These are phyloP conservation scores for Coprinopsis sp. DNA, from an alignment of 768 basidiomycete genomes.

Conservation along the genomic window DNA sequence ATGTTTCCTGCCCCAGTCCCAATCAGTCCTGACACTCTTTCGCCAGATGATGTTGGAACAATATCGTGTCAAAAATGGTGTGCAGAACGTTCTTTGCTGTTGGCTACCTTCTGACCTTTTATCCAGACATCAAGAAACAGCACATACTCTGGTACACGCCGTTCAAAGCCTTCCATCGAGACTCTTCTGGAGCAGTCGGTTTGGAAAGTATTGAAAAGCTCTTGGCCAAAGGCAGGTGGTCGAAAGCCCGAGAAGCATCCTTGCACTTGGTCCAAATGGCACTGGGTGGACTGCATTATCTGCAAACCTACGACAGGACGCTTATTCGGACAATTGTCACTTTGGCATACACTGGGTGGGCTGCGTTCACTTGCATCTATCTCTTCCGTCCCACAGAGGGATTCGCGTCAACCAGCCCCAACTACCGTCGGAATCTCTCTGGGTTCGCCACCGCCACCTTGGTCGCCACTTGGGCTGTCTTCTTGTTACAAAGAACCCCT, in stretches of 20 bases:
- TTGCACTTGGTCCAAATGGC: conserved; percentile 47
- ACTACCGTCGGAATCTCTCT: conserved; percentile 10
- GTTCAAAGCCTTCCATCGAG: conserved; percentile 39
- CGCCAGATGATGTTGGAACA: conserved; percentile 70
- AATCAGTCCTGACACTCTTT: background rate
- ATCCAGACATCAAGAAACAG: conserved; percentile 53
- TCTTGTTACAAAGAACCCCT: conserved; percentile 61
- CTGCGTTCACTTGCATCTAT: conserved; percentile 56
- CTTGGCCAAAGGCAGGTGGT: conserved; percentile 40
- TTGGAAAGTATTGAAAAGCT: conserved; percentile 41
- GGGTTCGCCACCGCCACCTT: conserved; percentile 21
- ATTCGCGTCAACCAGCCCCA: background rate
- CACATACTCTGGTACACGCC: conserved; percentile 63
- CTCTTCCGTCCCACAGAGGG: conserved; percentile 43
- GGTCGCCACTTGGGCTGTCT: conserved; percentile 41
- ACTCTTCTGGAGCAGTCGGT: conserved; percentile 23
- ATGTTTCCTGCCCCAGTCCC: background rate
- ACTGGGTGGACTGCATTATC: conserved; percentile 65
- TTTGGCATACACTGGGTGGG: conserved; percentile 75
- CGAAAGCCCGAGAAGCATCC: conserved; percentile 45
- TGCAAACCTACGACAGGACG: conserved; percentile 80
- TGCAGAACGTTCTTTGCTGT: conserved; percentile 14
- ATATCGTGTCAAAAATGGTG: conserved; percentile 73
- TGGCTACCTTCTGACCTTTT: background rate
- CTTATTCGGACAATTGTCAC: conserved; percentile 68